Evolutionary conservation across 371 early-diverging fungal genomes (phyloP).

Genomic region (Lichtheimia corymbifera): DNA sequence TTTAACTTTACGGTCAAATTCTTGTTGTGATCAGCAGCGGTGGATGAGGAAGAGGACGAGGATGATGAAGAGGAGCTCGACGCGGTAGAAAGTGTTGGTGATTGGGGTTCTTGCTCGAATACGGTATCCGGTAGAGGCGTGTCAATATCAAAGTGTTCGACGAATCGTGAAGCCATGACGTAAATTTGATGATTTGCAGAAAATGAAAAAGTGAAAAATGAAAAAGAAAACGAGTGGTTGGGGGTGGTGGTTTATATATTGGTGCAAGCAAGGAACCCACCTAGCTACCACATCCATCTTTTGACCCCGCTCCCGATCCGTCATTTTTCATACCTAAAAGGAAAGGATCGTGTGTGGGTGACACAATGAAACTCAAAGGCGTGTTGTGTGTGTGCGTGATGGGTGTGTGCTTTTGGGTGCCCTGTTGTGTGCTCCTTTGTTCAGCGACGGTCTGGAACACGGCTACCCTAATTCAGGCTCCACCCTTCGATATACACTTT

Average conservation of each 20-base stretch:
- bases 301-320: conserved; percentile 1
- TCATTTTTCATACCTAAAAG: neutral
- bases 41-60: conserved; percentile 2
- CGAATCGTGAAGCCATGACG: conserved; percentile 6
- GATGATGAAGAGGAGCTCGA: conserved; percentile 1
- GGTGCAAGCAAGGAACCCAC: neutral
- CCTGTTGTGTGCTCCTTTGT: no score
- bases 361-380: no score
- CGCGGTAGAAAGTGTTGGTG: neutral
- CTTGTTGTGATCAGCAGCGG: neutral
- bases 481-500: no score
- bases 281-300: neutral
- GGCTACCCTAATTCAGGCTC: no score
- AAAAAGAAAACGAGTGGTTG: neutral
- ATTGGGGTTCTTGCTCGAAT: neutral
- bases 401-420: no score
- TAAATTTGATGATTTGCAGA: neutral
- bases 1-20: neutral
- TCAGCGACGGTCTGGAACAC: no score
- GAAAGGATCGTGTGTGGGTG: no score
- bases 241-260: neutral
- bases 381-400: no score
- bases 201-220: neutral
- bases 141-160: conserved; percentile 9
- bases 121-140: neutral